Evolutionary conservation across 768 basidiomycete genomes (phyloP).

Genomic region (Cytidiella melzeri): DNA sequence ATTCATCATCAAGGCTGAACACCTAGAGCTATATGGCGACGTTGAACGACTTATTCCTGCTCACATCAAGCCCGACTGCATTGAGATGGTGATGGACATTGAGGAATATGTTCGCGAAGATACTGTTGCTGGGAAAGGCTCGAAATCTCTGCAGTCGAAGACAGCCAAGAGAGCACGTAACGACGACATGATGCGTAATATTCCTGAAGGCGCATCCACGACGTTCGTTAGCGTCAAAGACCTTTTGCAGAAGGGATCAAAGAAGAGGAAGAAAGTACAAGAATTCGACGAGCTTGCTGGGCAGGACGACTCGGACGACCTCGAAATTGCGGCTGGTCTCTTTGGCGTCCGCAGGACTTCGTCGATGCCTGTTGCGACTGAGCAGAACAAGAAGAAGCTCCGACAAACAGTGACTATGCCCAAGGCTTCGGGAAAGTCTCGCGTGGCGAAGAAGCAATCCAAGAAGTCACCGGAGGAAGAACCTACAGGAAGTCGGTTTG

Average conservation of each 20-base stretch:
- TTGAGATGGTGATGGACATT: slow-evolving; percentile 82
- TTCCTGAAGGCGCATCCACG: slow-evolving; percentile 63
- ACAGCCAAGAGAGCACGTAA: slow-evolving; percentile 64
- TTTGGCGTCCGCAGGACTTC: slow-evolving; percentile 43
- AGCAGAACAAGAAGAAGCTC: slow-evolving; percentile 25
- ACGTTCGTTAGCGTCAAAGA: slow-evolving; percentile 69
- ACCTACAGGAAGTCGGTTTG: slow-evolving; percentile 33
- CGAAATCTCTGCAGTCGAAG: slow-evolving; percentile 26
- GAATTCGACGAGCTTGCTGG: slow-evolving; percentile 45
- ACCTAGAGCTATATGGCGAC: slow-evolving; percentile 90
- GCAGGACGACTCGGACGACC: slow-evolving; percentile 63
- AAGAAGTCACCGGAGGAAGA: slow-evolving; percentile 3
- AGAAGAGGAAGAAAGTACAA: slow-evolving; percentile 36
- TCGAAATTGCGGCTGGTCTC: slow-evolving; percentile 57
- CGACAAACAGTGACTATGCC: slow-evolving; percentile 36
- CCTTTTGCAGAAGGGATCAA: slow-evolving; percentile 49
- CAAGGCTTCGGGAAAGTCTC: slow-evolving; percentile 3
- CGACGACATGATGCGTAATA: slow-evolving; percentile 60
- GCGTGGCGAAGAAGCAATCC: slow-evolving; percentile 12
- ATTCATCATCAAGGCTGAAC: slow-evolving; percentile 77
- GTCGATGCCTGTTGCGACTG: slow-evolving; percentile 35
- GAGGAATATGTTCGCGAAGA: slow-evolving; percentile 54
- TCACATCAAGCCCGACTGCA: slow-evolving; percentile 65
- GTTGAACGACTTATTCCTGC: slow-evolving; percentile 81
- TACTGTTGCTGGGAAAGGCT: slow-evolving; percentile 27